Evolutionary conservation across 1,139 yeast genomes (phyloP), one percentile per base, ranked within the genome.

Genomic region (Wickerhamomyces sp.): DNA sequence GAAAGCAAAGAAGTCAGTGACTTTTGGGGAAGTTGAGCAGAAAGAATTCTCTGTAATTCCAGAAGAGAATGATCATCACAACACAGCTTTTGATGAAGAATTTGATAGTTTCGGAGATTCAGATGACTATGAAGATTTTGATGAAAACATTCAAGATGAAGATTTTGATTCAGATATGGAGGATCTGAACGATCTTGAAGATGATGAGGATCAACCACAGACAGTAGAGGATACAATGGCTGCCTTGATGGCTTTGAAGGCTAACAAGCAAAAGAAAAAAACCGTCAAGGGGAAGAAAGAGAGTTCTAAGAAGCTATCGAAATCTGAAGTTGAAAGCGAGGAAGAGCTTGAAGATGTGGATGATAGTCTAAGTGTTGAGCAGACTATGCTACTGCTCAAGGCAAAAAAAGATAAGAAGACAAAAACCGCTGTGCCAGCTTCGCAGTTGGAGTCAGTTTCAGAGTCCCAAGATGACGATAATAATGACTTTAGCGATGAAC

Each of bases 211-310:
- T 16, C 58, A 46, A 30, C 47, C 52, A 18, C 46, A 45, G 30
- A 49, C 49, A 9, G 52, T 47, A 4, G 59, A 52, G 15, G 67
- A 67, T 37, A 71, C 75, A 5, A 49, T 67, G 49, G 68, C 66
- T 1, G 68, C 68, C 25, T 53, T 70, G 20, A 68, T 65, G 42
- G 70, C 70, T 7, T 44, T 64, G 30, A 71, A 70, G 42, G 62
- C 58, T 11, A 51, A 47, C 35, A 54, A 48, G 35, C n/a, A 18
- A 30, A 12, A 25, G 13, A 46, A 28, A 21, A 22, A 44, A 27
- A 29, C 42, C 30, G 19, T n/a, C n/a, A n/a, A n/a, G n/a, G n/a
- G n/a, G n/a, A n/a, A n/a, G n/a, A n/a, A n/a, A n/a, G n/a, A n/a
- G n/a, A n/a, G n/a, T n/a, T n/a, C n/a, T n/a, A n/a, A n/a, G n/a